Base-by-base conservation (phyloP, 1,284 basidiomycete species). In the Dichomitus squalens region DNA sequence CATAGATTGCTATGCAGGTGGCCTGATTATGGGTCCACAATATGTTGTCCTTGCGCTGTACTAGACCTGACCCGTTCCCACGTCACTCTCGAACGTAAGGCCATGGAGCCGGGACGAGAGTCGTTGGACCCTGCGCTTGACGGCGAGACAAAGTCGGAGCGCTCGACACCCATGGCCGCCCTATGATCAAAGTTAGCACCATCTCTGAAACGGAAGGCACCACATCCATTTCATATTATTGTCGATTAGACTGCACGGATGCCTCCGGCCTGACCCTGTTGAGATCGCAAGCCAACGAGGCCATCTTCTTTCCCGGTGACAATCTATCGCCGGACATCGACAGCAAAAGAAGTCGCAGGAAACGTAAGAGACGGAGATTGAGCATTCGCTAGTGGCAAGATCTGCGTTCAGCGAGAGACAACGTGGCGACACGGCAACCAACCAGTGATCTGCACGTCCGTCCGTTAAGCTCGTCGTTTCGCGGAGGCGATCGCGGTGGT, bases 361-460 rank as follows among this genome's bases (percentile, higher is more conserved):
- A 29, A 44, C 41, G 25, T 44, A 44, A 44, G 41, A 27, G n/a
- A 16, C 25, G 16, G n/a, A 44, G 41, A 44, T 44, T 25, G 3
- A 29, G 25, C 1, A 44, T 25, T 44, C 4, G 41, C 25, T 16
- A 23, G 40, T 16, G 16, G 4, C 1, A 11, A 18, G 44, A 47
- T 47, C 29, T 47, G n/a, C 31, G 31, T 47, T 47, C 44, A 44
- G 41, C 5, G 41, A 18, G 18, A 2, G 9, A 23, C 35, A 18
- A 4, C 25, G 25, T 29, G 25, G 41, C 16, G 39, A 40, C 20
- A 8, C 21, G 25, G 41, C 23, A 18, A 44, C 41, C 41, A 33
- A 47, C 44, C 29, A 47, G 29, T 18, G 44, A 47, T 47, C 18
- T 47, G 44, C 44, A 47, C 44, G 44, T 47, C 27, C 29, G n/a